Evolutionary conservation across 257 asterid species (phyloP), one percentile per base, ranked within the genome.

Genomic region (Nicotiana obtusifolia): DNA sequence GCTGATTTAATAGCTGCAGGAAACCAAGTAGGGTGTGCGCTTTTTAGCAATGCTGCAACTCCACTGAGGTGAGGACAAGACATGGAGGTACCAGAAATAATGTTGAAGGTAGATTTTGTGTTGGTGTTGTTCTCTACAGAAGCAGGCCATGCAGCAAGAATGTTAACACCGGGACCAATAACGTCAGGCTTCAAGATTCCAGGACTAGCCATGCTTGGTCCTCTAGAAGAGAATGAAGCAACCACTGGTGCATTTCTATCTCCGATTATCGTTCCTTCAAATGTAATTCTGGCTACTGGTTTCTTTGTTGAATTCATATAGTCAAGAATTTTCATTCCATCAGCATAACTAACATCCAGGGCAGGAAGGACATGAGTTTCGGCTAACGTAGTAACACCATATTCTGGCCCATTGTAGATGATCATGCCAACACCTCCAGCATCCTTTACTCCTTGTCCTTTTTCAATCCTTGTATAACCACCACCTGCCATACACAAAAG

Each of bases 1-100:
- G 76, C 76, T 35, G 76, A 67, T 19, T 67, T 68, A 17, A 68
- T 68, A n/a, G 19, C 30, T n/a, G 77, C 54, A n/a, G 76, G 76
- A 35, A 8, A 5, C 41, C 41, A 35, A 5, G 7, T 35, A 5
- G 41, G 41, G 41, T 35, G 41, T 35, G 41, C 19, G 35, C 61
- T 73, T 73, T 73, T 73, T 31, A 73, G 15, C 61, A 73, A 47
- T 73, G 79, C 79, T 22, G 79, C 61, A 3, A 73, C 22, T 47
- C 79, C 67, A 5, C 66, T 78, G 68, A 78, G 68, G n/a, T 61
- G 79, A 7, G 79, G 79, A 47, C 61, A 73, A 4, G 79, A 73
- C 79, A 73, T 73, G 2, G 79, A 73, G 4, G 79, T 73, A 1
- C 79, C 61, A 0, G 41, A 73, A 1, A 73, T 3, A 14, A 47